Base-by-base conservation (phyloP, 208 protist species). In the Trypanosoma rangeli region DNA sequence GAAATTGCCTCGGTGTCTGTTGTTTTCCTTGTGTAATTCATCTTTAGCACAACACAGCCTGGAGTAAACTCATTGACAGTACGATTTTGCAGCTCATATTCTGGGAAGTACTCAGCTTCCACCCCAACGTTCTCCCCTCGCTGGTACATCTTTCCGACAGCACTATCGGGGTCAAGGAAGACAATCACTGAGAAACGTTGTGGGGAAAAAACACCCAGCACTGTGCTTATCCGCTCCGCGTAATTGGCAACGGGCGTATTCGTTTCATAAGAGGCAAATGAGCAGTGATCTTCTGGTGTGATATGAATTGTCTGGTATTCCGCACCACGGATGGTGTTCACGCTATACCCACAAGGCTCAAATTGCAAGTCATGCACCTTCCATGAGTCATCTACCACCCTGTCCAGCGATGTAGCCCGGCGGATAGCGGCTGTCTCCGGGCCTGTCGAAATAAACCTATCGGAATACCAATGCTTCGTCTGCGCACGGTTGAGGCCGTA, bases 281-380 rank as follows among this genome's bases (percentile, higher is more conserved):
- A 95, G 80, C 91, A 97, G 76, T 96, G 85, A 35, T 87, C 75
- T 74, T 98, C 94, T 0, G 96, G 96, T 55, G 96, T 98, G 76
- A 98, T 96, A 84, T 98, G 96, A 59, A 98, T 97, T 12, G 96
- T 98, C 68, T 89, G 94, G 79, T 98, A 98, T 70, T 92, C 81
- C 48, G 66, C 73, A 20, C 72, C 92, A 18, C 82, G 73, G 31
- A 98, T 86, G 22, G 91, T 93, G 78, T 98, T 98, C 54, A 98
- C 87, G 71, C 91, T 97, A 68, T 98, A 98, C 49, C 96, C 96
- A 74, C 96, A 98, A 15, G 96, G 96, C 58, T 95, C 90, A 76
- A 98, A 98, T 64, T 95, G 80, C 37, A 96, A 79, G 60, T 94
- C 89, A 68, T 98, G 91, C 68, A 98, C 64, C 20, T 61, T 70